These are phyloP conservation scores for Botrytis elliptica DNA, from an alignment of 2,329 filamentous ascomycete genomes.

Conservation along the genomic window DNA sequence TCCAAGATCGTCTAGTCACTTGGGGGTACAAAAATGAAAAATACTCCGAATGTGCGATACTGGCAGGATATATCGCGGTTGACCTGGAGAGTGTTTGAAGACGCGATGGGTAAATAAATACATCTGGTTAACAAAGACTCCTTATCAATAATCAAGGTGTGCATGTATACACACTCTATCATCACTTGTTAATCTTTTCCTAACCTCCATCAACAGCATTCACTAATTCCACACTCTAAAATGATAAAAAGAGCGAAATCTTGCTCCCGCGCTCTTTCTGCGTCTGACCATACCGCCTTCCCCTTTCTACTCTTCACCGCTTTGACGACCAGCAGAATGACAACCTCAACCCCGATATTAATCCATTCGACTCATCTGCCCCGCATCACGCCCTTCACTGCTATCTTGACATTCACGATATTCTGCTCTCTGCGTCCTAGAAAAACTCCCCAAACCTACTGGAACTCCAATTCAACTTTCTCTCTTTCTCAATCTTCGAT, in stretches of 20 bases:
- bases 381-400: not conserved
- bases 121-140: too few relatives aligned
- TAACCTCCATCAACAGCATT: not conserved
- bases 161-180: accelerated
- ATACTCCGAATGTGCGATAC: not conserved
- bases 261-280: too few relatives aligned
- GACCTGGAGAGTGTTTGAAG: too few relatives aligned
- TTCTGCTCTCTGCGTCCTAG: not conserved
- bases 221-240: not conserved
- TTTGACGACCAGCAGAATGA: not conserved
- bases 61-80: not conserved
- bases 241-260: too few relatives aligned
- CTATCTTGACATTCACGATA: not conserved
- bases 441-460: not conserved
- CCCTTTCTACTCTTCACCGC: not conserved
- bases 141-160: not conserved
- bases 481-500: not conserved
- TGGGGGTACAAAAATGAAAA: not conserved
- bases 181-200: not conserved
- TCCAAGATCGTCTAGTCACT: not conserved
- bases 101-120: too few relatives aligned
- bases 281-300: not conserved
- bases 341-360: not conserved
- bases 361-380: not conserved
- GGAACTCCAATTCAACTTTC: not conserved